Conservation (phyloP, 495 filamentous ascomycete species). For the Neurospora cerealis region DNA sequence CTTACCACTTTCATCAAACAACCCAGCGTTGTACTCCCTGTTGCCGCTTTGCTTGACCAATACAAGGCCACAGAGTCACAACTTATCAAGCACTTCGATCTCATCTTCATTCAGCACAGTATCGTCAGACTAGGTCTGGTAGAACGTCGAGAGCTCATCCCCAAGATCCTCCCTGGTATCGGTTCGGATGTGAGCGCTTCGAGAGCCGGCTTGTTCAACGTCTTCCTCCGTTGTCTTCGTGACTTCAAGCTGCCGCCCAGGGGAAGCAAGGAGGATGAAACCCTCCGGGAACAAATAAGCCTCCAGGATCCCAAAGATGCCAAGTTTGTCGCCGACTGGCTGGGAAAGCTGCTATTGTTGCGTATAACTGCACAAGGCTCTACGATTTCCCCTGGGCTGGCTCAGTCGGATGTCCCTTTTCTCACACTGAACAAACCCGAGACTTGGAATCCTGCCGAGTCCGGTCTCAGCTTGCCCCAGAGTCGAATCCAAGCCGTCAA, state of each 20-base stretch:
- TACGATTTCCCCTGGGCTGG: constrained; percentile 55
- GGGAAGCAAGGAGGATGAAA: constrained; percentile 66
- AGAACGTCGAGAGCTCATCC: constrained; percentile 49
- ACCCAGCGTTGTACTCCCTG: constrained; percentile 64
- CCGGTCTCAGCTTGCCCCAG: constrained; percentile 56
- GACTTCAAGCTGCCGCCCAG: constrained; percentile 62
- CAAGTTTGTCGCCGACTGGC: constrained; percentile 61
- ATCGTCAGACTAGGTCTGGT: constrained; percentile 53
- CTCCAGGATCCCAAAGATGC: constrained; percentile 59
- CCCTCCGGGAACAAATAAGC: constrained; percentile 53
- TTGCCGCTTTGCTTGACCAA: constrained; percentile 72
- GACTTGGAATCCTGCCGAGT: constrained; percentile 54
- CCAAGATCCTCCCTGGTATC: constrained; percentile 63
- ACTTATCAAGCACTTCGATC: constrained; percentile 78
- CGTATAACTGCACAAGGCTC: constrained; percentile 26
- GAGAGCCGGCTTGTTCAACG: constrained; percentile 74
- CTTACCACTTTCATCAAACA: constrained; percentile 40
- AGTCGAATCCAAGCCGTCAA: constrained; percentile 55
- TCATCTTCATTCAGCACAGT: constrained; percentile 82
- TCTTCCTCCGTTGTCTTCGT: constrained; percentile 65
- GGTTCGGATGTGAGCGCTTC: constrained; percentile 51
- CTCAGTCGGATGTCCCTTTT: constrained; percentile 61
- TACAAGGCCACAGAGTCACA: constrained; percentile 68
- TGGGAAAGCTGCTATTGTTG: constrained; percentile 72
- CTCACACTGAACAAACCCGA: constrained; percentile 58